Conservation (phyloP, 148 eudicot species). For the Vaccinium darrowii region DNA sequence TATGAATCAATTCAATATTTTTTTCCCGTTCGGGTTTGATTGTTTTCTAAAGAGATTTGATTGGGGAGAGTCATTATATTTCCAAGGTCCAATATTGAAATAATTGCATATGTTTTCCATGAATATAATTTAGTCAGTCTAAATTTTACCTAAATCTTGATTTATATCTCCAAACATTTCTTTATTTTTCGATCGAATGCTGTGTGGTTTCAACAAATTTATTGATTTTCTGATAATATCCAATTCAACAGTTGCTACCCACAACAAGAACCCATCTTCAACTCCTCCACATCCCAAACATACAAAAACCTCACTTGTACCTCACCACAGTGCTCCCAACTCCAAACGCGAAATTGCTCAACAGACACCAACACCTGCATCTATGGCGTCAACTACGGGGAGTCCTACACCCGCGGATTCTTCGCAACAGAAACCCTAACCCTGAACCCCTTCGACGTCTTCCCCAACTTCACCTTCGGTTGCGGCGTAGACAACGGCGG, state of each 20-base stretch:
- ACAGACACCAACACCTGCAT: conserved; percentile 37
- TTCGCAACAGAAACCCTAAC: background rate
- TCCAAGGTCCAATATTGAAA: too few relatives aligned
- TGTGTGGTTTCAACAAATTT: background rate
- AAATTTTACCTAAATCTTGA: too few relatives aligned
- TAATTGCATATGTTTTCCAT: too few relatives aligned
- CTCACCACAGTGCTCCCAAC: conserved; percentile 43
- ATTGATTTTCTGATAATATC: background rate
- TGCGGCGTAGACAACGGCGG: conserved; percentile 8
- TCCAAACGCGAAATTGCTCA: conserved; percentile 40
- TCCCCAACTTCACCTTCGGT: conserved; percentile 7
- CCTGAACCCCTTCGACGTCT: background rate
- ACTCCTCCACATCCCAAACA: conserved; percentile 30
- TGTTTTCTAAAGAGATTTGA: too few relatives aligned
- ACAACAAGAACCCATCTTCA: background rate
- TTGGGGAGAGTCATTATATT: too few relatives aligned
- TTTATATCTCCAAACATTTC: too few relatives aligned
- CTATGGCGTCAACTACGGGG: conserved; percentile 58
- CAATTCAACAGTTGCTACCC: background rate
- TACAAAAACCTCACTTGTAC: conserved; percentile 57
- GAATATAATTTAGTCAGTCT: too few relatives aligned
- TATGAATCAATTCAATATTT: too few relatives aligned
- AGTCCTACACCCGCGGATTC: background rate
- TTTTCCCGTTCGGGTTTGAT: too few relatives aligned
- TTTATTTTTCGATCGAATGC: background rate